phyloP scores from a whole-genome alignment of 2,329 filamentous ascomycete species.

The Plectosphaerella cucumerina region DNA sequence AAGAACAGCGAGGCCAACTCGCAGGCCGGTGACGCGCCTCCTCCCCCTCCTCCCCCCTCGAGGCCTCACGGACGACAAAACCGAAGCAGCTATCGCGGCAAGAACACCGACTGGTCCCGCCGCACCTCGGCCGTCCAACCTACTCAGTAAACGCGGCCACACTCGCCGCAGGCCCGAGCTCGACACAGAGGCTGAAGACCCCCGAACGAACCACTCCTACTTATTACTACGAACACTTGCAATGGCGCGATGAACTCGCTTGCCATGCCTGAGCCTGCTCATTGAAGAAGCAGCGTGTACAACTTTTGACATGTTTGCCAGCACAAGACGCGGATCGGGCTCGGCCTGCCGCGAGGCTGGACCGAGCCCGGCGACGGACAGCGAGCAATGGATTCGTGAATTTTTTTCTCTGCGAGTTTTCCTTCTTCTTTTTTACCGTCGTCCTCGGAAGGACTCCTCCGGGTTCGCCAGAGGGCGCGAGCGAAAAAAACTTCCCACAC shows the following conservation, averaged over 20 bases:
- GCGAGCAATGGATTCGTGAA: no score
- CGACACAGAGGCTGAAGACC: neutral
- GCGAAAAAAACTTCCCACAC: no score
- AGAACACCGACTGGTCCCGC: constrained; percentile 38
- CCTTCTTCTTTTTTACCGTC: no score
- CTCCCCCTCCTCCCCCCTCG: constrained; percentile 13
- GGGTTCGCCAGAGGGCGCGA: no score
- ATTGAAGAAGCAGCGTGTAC: neutral
- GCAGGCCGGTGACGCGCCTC: constrained; percentile 7
- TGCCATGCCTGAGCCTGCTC: neutral
- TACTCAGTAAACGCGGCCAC: neutral
- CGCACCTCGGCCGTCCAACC: constrained; percentile 10
- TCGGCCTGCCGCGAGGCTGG: no score
- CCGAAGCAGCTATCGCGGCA: constrained; percentile 23
- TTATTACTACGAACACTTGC: neutral
- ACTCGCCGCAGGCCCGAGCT: neutral
- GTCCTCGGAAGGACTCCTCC: no score
- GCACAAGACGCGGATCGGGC: neutral
- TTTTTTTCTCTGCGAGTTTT: no score
- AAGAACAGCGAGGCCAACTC: constrained; percentile 11
- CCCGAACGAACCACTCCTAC: neutral
- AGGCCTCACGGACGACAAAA: constrained; percentile 19
- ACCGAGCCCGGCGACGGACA: no score
- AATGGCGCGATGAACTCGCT: neutral
- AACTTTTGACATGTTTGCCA: neutral